Evolutionary conservation across 2,329 filamentous ascomycete species (phyloP).

Genomic region (Lomentospora prolificans): DNA sequence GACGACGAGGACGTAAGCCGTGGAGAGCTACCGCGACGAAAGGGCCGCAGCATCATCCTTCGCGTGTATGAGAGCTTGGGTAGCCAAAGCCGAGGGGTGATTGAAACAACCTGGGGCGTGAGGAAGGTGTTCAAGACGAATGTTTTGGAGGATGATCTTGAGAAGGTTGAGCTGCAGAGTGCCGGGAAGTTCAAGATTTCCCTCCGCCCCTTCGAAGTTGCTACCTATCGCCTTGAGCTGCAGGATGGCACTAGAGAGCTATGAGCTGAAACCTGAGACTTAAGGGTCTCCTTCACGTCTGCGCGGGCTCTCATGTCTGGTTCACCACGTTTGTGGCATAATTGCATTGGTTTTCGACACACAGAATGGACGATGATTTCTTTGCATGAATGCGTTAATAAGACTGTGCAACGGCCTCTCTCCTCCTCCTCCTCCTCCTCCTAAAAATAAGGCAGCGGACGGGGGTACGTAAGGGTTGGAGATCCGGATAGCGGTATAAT

Average conservation of each 20-base stretch:
- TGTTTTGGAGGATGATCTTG: conserved; percentile 76
- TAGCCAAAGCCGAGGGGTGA: conserved; percentile 62
- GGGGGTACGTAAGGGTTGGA: too few relatives aligned
- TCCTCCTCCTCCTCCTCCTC: too few relatives aligned
- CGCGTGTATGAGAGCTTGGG: conserved; percentile 84
- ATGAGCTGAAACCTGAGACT: not conserved
- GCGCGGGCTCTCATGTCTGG: too few relatives aligned
- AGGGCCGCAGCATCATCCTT: conserved; percentile 71
- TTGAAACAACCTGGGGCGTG: conserved; percentile 60
- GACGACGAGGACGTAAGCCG: conserved; percentile 66
- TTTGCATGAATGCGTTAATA: too few relatives aligned
- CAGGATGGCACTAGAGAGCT: conserved; percentile 20
- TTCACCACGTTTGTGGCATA: too few relatives aligned
- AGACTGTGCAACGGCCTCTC: too few relatives aligned
- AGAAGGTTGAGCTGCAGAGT: conserved; percentile 46
- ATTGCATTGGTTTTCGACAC: too few relatives aligned
- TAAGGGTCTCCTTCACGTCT: too few relatives aligned
- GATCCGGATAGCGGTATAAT: not conserved
- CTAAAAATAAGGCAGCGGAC: too few relatives aligned
- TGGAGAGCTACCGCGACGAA: conserved; percentile 51
- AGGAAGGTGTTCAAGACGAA: conserved; percentile 76
- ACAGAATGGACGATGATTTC: too few relatives aligned
- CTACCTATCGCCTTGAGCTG: conserved; percentile 59
- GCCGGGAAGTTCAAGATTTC: conserved; percentile 48
- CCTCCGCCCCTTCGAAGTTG: conserved; percentile 75